A percentile compares a stretch with the other conserved stretches of the same genome.
Evolutionary conservation across 2,329 filamentous ascomycete species (phyloP).

Genomic region (Aschersonia sp.): DNA sequence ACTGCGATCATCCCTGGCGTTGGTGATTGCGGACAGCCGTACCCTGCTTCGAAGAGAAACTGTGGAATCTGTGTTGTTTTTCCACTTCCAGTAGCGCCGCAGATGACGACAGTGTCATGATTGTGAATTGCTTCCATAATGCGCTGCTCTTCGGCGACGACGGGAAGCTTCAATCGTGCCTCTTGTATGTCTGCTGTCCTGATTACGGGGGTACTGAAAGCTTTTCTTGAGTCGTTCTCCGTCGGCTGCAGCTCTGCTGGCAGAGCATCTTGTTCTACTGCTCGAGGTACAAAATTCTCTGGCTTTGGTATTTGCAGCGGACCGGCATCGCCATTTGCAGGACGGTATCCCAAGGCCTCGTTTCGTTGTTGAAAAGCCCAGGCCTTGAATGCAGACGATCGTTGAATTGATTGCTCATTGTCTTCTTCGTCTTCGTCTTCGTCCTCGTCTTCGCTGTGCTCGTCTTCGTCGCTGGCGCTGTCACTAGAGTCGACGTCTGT

Average conservation of each 20-base stretch:
- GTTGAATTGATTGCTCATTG: conserved; percentile 14
- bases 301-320: conserved; percentile 38
- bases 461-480: conserved; percentile 7
- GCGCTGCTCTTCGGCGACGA: conserved; percentile 89
- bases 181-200: conserved; percentile 63
- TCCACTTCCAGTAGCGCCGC: conserved; percentile 88
- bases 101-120: conserved; percentile 78
- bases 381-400: conserved; percentile 65
- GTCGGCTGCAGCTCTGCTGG: conserved; percentile 51
- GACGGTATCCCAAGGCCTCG: conserved; percentile 55
- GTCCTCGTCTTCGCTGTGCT: conserved; percentile 16
- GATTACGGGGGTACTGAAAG: conserved; percentile 58
- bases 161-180: conserved; percentile 64
- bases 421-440: conserved; percentile 14
- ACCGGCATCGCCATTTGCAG: conserved; percentile 26
- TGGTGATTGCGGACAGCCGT: conserved; percentile 61
- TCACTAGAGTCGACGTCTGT: conserved; percentile 17
- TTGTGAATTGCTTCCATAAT: conserved; percentile 97
- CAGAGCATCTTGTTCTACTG: conserved; percentile 55
- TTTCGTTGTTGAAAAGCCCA: conserved; percentile 87
- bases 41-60: conserved; percentile 88
- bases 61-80: conserved; percentile 97
- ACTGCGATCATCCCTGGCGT: conserved; percentile 89
- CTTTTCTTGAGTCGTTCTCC: conserved; percentile 49
- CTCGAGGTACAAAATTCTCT: conserved; percentile 50